Conservation (phyloP, 2,329 filamentous ascomycete genomes). For the Epichloe bromicola region DNA sequence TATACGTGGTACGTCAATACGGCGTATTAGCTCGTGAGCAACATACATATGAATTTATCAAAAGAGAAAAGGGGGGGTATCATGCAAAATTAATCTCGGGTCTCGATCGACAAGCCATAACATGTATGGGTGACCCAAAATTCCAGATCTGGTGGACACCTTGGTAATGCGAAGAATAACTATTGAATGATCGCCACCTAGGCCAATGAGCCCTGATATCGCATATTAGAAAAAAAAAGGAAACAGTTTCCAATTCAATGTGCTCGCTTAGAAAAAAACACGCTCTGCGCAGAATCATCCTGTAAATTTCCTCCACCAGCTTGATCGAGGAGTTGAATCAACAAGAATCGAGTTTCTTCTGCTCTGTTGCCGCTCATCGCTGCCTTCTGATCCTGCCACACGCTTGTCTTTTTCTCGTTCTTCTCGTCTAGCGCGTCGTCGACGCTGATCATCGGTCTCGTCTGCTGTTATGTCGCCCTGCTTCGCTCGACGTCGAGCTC, state of each 20-base stretch:
- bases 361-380: conserved; percentile 30
- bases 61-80: neutral
- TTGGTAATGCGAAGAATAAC: neutral
- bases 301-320: conserved; percentile 47
- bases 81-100: neutral
- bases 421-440: conserved; percentile 30
- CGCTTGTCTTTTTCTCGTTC: conserved; percentile 24
- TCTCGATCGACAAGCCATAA: neutral
- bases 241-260: neutral
- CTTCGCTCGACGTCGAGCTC: conserved; percentile 31
- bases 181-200: neutral
- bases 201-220: neutral
- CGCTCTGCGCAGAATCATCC: conserved; percentile 15
- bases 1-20: too few species aligned
- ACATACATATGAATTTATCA: neutral
- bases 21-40: neutral
- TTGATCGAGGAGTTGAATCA: conserved; percentile 37
- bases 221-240: neutral
- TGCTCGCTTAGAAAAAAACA: conserved; percentile 2
- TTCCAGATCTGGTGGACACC: neutral
- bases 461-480: conserved; percentile 29
- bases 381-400: conserved; percentile 25
- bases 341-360: conserved; percentile 28
- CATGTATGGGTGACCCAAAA: neutral
- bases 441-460: conserved; percentile 30